Percentiles rank a stretch among this genome's conserved stretches.
Conservation (phyloP, 2,329 filamentous ascomycete species). For the Ophiocordyceps camponoti-saundersi region DNA sequence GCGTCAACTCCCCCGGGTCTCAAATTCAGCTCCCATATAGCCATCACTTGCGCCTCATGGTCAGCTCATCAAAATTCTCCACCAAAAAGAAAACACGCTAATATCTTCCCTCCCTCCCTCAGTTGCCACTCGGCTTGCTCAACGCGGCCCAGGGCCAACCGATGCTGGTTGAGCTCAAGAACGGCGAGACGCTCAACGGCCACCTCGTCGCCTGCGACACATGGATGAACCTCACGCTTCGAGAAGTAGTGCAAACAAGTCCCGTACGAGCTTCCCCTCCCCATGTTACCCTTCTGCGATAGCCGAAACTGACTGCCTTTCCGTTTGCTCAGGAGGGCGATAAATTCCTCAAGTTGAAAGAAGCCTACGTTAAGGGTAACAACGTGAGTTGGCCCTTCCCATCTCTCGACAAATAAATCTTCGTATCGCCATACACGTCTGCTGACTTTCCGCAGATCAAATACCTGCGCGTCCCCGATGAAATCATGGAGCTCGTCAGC, state of each 20-base stretch:
- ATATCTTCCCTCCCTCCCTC: conserved; percentile 1
- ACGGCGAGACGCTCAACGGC: conserved; percentile 92
- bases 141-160: conserved; percentile 95
- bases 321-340: conserved; percentile 53
- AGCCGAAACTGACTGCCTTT: neutral
- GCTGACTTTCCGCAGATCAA: conserved; percentile 56
- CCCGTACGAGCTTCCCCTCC: conserved; percentile 31
- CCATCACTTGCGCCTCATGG: too few species aligned
- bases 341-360: conserved; percentile 78
- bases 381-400: conserved; percentile 46
- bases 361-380: conserved; percentile 94
- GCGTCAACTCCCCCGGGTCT: too few species aligned
- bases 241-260: conserved; percentile 93
- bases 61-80: too few species aligned
- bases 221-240: conserved; percentile 98
- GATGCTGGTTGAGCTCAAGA: conserved; percentile 95
- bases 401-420: too few species aligned
- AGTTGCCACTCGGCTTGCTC: conserved; percentile 66
- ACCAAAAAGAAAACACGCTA: too few species aligned
- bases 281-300: neutral
- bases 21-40: too few species aligned
- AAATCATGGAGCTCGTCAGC: conserved; percentile 87
- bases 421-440: too few species aligned
- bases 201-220: conserved; percentile 95
- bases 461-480: conserved; percentile 89